Base-by-base conservation (phyloP, 2,329 filamentous ascomycete species). In the Helicocarpus griseus region DNA sequence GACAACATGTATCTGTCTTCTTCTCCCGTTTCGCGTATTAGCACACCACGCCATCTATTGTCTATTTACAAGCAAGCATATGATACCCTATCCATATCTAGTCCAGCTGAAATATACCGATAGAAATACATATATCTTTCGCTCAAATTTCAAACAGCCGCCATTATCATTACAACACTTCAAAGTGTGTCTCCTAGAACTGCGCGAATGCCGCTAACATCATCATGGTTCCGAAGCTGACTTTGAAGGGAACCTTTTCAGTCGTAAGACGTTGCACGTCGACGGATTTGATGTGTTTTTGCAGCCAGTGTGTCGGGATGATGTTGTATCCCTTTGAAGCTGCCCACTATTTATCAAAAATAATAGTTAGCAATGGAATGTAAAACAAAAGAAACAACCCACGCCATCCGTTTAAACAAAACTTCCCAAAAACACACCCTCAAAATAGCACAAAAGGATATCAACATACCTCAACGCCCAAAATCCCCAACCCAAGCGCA, bases 241-340 rank as follows among this genome's bases (percentile, higher is more conserved):
- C 60, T 62, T 75, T 75, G 56, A 75, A 73, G 1, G 71, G 69
- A 38, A 68, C 57, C 58, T 74, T 63, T 52, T 68, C 59, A 33
- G 64, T 64, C 48, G 73, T 58, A 1, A 66, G 63, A 29, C 61
- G 64, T 24, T 65, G 62, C 24, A 75, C 36, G 56, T 74, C 62
- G 28, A 70, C 63, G 4, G 60, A 63, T 60, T 69, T 72, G 41
- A 73, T 61, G 52, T 69, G 69, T 52, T 63, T 65, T 53, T 74
- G 70, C 43, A 75, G 39, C 14, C 64, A 63, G 24, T 68, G 57
- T 9, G 70, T 52, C 3, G 72, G 72, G 48, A 75, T 58, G 50
- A 75, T 57, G 51, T 73, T 69, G 55, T 74, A 74, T 11, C 72
- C 72, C 58, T 66, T 73, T 3, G 72, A 68, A 4, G 72, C 72